Base-by-base conservation (phyloP, 192 early-diverging fungal species). In the Coemansia erecta region DNA sequence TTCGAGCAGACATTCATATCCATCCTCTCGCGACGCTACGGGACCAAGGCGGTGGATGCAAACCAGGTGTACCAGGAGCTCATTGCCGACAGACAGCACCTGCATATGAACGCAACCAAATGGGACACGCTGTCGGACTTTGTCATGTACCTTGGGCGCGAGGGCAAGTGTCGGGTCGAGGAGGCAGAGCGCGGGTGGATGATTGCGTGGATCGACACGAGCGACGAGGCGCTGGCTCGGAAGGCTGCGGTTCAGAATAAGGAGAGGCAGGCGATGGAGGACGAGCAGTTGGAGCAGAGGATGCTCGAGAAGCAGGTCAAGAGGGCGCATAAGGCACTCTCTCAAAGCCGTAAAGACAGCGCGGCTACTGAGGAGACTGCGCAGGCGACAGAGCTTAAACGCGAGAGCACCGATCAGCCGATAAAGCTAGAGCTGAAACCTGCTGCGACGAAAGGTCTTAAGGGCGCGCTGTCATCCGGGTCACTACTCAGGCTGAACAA, bases 21-120 rank as follows among this genome's bases (percentile, higher is more conserved):
- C 43, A 64, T 95, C 8, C 82, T 98, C 3, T 93, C 92, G 0
- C 76, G 86, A 26, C 79, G 92, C 51, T 90, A 89, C 62, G 88
- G 87, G 6, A 93, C 91, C 0, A 85, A 90, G 53, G 83, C 89
- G 50, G 90, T 95, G 10, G 70, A 86, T 24, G 94, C 94, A n/a
- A 97, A 99, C 67, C 85, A 89, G 17, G 93, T 98, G 1, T 99
- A 99, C 80, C 92, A 99, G 69, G 97, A 99, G 71, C 93, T 94
- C 33, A 92, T 99, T 60, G 74, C 87, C 6, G 92, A 99, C 70
- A 76, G 89, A 26, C 81, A 91, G 50, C 97, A 99, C 74, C 60
- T 94, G 42, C 97, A 99, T 64, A 96, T 99, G 94, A 99, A 97
- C 62, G 81, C 94, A 2, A 99, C 97, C 0, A 69, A 84, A 52